Evolutionary conservation across 345 rosid species (phyloP), one percentile per base, ranked within the genome.

Genomic region (Eucalyptus polyanthemos): DNA sequence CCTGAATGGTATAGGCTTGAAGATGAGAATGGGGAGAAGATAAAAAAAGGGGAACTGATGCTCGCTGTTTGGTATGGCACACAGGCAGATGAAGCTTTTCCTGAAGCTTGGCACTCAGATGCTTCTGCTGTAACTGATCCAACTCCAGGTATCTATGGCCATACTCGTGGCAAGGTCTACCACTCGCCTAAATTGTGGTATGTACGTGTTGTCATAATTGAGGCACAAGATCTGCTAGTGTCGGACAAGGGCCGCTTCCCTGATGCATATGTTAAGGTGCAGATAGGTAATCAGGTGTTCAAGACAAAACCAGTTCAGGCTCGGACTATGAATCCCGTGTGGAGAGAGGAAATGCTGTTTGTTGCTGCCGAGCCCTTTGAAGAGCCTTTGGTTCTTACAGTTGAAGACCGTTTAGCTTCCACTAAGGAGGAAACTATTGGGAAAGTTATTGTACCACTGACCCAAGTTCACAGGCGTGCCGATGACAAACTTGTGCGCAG

Each of bases 31-130:
- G 94, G 91, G 89, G 97, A 97, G 90, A 96, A 93, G 89, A 80
- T 40, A 24, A 93, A 60, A 65, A 93, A 89, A 54, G 99, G 98
- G 19, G 99, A 98, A 72, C 85, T 98, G 90, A 98, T 98, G 99
- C 91, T 97, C 50, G 96, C 99, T 5, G 98, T 98, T 86, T 98
- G 99, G 99, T 94, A 93, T 90, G 97, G 99, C 88, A 97, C 99
- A 14, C 99, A 97, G 90, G 99, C 99, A 1, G 99, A 98, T 42
- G 99, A 97, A 92, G 96, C 99, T 42, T 98, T 96, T 91, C 92
- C 99, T 24, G 97, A 98, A 86, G 99, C 99, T 54, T 95, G 94
- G 91, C 97, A 96, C 90, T 97, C 99, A 7, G 99, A 98, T 94
- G 94, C 99, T 72, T 88, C 93, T 86, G 69, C 89, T 76, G 94